Evolutionary conservation across 805 yeast species (phyloP), one percentile per base, ranked within the genome.

Genomic region (Starmerella sirachaensis): DNA sequence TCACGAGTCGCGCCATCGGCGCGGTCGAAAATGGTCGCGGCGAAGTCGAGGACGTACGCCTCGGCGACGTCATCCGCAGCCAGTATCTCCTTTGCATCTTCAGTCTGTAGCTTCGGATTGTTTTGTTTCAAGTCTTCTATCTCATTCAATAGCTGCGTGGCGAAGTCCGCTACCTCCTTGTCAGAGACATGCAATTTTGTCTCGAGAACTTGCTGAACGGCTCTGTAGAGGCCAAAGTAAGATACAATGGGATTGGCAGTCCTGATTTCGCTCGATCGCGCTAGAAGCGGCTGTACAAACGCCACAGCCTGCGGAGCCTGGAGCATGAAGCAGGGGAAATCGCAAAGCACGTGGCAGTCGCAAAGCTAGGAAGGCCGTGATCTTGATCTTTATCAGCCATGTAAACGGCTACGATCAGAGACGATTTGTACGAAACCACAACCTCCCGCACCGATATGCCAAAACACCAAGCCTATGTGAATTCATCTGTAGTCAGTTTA

Each of bases 151-250:
- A 91, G 59, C 2, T 55, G 52, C 32, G 77, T 60, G 0, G 88
- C 82, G 48, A 71, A 72, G 2, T 49, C 51, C 11, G 82, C 83
- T 20, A 70, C 70, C 11, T 68, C 78, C 6, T 64, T 60, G 42
- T 71, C 70, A 1, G 61, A 49, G 17, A 69, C 60, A 51, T 85
- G 94, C 16, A 76, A 60, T 38, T 73, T 69, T 29, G 68, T 58
- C 25, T 65, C 65, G 16, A 88, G 60, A 3, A 88, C 75, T 49
- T 72, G 64, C 56, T 86, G 88, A 3, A 81, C 76, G 0, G 85
- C 81, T 52, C 78, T 77, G 34, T 78, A 54, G 44, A 64, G 67
- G 58, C 91, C 79, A 57, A 70, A 80, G 57, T 82, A 83, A 5
- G 88, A 64, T 20, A 83, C 69, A 9, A 77, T 60, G 0, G 93